These are phyloP conservation scores for Leccinum subgranulosum DNA, from an alignment of 768 basidiomycete genomes.

Conservation along the genomic window DNA sequence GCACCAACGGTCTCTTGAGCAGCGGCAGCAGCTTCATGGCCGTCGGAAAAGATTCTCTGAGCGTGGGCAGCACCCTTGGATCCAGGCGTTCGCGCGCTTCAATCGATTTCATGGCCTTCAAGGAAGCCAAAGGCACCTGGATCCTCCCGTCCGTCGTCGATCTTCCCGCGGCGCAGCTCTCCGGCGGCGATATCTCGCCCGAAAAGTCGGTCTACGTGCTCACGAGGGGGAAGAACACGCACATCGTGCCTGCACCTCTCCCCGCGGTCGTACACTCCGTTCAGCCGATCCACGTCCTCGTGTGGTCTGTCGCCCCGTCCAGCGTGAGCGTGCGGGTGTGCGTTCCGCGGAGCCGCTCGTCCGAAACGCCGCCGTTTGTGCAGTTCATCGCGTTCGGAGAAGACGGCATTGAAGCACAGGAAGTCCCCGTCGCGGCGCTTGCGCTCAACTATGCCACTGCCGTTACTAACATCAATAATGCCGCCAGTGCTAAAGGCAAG, in stretches of 20 bases:
- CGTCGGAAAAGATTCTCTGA: slow-evolving; percentile 22
- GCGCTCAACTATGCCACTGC: slow-evolving; percentile 4
- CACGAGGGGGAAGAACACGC: slow-evolving; percentile 67
- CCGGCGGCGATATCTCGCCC: slow-evolving; percentile 17
- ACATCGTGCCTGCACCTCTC: slow-evolving; percentile 65
- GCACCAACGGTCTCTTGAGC: slow-evolving; percentile 5
- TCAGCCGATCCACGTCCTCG: slow-evolving; percentile 51
- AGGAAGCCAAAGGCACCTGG: slow-evolving; percentile 31
- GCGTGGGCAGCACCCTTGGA: slow-evolving; percentile 21
- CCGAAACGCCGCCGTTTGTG: slow-evolving; percentile 41
- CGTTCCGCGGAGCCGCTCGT: slow-evolving; percentile 18
- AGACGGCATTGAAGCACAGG: slow-evolving; percentile 72
- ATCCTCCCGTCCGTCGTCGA: slow-evolving; percentile 26
- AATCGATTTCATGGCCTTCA: slow-evolving; percentile 42
- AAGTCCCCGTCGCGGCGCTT: slow-evolving; percentile 54
- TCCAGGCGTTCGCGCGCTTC: slow-evolving; percentile 40
- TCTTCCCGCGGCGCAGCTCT: slow-evolving; percentile 19
- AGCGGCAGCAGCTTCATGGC: slow-evolving; percentile 22
- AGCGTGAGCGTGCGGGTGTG: slow-evolving; percentile 53
- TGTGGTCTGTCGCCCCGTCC: slow-evolving; percentile 59
- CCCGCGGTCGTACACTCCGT: slow-evolving; percentile 46
- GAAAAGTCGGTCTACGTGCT: slow-evolving; percentile 54
- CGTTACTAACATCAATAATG: not conserved
- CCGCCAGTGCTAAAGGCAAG: slow-evolving; percentile 33
- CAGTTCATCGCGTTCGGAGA: slow-evolving; percentile 71